A percentile compares a stretch with the other conserved stretches of the same genome.
phyloP scores from a whole-genome alignment of 2,329 filamentous ascomycete species.

The Neofusicoccum sp. region DNA sequence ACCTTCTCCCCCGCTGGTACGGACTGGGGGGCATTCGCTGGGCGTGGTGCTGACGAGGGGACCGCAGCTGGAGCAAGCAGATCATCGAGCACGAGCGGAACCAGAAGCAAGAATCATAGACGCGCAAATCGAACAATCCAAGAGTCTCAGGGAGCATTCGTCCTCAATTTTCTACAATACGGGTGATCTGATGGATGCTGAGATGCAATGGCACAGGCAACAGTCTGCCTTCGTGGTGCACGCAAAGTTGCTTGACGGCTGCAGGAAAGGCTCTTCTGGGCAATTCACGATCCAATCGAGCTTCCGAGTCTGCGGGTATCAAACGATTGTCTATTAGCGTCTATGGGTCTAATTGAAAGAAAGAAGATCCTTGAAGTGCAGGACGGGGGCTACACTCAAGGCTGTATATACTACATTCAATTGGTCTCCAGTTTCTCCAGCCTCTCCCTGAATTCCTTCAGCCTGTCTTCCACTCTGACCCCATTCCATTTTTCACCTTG shows the following conservation, averaged over 20 bases:
- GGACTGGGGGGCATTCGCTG: background rate
- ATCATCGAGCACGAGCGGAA: slow-evolving; percentile 69
- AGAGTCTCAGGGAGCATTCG: background rate
- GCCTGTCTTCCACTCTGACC: slow-evolving; percentile 44
- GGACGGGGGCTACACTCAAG: slow-evolving; percentile 30
- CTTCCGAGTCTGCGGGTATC: slow-evolving; percentile 1
- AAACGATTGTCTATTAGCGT: slow-evolving; percentile 17
- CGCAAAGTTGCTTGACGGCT: background rate
- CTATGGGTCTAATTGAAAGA: slow-evolving; percentile 5
- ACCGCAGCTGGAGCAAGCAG: slow-evolving; percentile 68
- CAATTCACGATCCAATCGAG: background rate
- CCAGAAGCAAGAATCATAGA: slow-evolving; percentile 36
- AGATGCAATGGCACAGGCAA: background rate
- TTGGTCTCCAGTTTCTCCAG: slow-evolving; percentile 28
- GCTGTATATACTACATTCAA: slow-evolving; percentile 38
- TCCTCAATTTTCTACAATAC: background rate
- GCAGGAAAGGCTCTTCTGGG: background rate
- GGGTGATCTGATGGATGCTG: background rate
- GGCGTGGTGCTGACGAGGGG: slow-evolving; percentile 31
- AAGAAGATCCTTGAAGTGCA: slow-evolving; percentile 24
- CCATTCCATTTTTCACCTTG: slow-evolving; percentile 53
- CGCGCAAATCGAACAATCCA: background rate
- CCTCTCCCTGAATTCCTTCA: slow-evolving; percentile 45
- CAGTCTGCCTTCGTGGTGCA: background rate
- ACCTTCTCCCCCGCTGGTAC: background rate